Conservation (phyloP, 2,329 filamentous ascomycete genomes). For the Drechslerella stenobrocha region DNA sequence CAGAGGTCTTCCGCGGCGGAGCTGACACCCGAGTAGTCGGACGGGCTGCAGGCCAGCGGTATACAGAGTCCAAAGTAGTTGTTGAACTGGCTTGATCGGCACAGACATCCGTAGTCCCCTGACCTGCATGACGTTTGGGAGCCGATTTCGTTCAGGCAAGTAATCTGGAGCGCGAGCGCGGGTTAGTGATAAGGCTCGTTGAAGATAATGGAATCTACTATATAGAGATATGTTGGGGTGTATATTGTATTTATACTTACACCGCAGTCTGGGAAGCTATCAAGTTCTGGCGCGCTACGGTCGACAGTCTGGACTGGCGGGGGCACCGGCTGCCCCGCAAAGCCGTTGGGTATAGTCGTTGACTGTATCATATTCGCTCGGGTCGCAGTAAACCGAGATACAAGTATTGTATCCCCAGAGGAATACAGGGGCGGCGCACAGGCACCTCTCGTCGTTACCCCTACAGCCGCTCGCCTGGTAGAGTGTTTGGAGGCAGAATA, state of each 20-base stretch:
- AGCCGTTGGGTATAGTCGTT: too few relatives aligned
- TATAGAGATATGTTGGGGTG: not conserved
- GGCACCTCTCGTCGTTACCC: too few relatives aligned
- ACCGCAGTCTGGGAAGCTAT: slow-evolving; percentile 21
- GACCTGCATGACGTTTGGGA: too few relatives aligned
- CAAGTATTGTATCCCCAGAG: too few relatives aligned
- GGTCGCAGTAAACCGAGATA: too few relatives aligned
- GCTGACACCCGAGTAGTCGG: slow-evolving; percentile 15
- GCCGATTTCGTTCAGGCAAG: slow-evolving; percentile 26
- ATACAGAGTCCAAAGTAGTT: slow-evolving; percentile 23
- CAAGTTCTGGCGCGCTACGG: slow-evolving; percentile 5
- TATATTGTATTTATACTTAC: slow-evolving; percentile 16
- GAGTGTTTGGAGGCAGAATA: too few relatives aligned
- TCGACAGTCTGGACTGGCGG: slow-evolving; percentile 7
- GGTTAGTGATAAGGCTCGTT: too few relatives aligned
- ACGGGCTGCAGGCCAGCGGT: slow-evolving; percentile 7
- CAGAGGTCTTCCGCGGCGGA: slow-evolving; percentile 24
- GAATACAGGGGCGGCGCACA: too few relatives aligned
- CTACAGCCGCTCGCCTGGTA: too few relatives aligned
- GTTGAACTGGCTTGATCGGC: slow-evolving; percentile 19
- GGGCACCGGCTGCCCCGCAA: too few relatives aligned
- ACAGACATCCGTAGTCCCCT: slow-evolving; percentile 24
- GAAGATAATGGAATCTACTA: too few relatives aligned
- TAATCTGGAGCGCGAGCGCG: slow-evolving; percentile 8
- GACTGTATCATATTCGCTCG: too few relatives aligned